Conservation (phyloP, 164 flowering plant species). For the Tetrastigma voinierianum region DNA sequence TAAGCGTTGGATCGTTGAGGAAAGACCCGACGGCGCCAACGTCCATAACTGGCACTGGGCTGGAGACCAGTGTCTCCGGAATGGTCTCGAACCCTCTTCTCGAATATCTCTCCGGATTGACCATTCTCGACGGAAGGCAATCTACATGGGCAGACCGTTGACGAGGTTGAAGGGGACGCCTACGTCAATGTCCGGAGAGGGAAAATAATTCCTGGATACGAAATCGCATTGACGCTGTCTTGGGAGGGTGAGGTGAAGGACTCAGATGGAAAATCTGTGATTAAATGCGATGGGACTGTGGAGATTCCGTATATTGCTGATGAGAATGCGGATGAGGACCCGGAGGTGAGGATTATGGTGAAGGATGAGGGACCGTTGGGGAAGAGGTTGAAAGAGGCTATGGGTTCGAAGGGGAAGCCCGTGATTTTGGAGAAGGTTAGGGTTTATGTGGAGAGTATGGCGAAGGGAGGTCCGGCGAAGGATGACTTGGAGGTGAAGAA, state of each 20-base stretch:
- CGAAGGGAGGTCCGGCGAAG: constrained; percentile 87
- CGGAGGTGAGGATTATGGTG: constrained; percentile 61
- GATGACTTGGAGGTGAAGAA: constrained; percentile 83
- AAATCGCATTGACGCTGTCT: constrained; percentile 44
- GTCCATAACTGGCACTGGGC: constrained; percentile 99
- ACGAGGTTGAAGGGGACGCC: constrained; percentile 82
- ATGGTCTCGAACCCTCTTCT: constrained; percentile 67
- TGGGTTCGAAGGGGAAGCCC: constrained; percentile 61
- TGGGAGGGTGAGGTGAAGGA: constrained; percentile 86
- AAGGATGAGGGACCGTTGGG: constrained; percentile 83
- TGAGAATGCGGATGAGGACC: constrained; percentile 95
- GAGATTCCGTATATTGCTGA: constrained; percentile 92
- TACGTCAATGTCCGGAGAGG: constrained; percentile 95
- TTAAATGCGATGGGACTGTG: constrained; percentile 59
- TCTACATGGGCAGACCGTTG: constrained; percentile 53
- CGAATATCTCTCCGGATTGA: constrained; percentile 50
- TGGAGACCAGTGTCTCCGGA: constrained; percentile 89
- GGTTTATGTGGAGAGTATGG: constrained; percentile 75
- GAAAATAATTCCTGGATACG: constrained; percentile 95
- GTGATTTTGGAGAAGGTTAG: constrained; percentile 72
- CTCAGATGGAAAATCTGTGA: constrained; percentile 41
- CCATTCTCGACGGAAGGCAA: constrained; percentile 65
- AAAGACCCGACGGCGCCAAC: constrained; percentile 90
- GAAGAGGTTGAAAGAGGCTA: constrained; percentile 67
- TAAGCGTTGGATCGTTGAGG: constrained; percentile 98